A percentile compares a stretch with the other conserved stretches of the same genome.
phyloP scores from a whole-genome alignment of 2,329 filamentous ascomycete genomes.

The Colletotrichum lupini region DNA sequence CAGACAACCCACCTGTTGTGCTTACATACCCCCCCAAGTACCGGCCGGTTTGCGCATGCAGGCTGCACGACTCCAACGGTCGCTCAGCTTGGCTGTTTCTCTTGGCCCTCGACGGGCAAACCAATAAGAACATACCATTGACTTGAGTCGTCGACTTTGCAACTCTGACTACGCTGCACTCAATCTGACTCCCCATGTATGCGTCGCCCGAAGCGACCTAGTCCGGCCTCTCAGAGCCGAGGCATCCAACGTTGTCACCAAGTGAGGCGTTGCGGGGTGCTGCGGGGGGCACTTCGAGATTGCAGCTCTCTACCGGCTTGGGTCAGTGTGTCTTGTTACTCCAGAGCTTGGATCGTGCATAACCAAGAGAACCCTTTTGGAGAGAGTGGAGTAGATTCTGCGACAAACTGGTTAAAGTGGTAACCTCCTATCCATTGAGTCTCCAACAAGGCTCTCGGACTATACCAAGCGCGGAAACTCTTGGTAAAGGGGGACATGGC shows the following conservation, averaged over 20 bases:
- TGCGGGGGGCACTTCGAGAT: not conserved
- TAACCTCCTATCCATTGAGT: not conserved
- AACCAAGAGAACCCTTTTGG: not conserved
- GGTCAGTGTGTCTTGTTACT: not conserved
- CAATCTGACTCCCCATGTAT: not conserved
- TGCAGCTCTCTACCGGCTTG: slow-evolving; percentile 23
- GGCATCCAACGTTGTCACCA: slow-evolving; percentile 16
- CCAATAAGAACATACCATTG: not conserved
- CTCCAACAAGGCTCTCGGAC: not conserved
- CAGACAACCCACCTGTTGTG: slow-evolving; percentile 11
- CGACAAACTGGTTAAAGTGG: not conserved
- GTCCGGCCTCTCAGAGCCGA: slow-evolving; percentile 7
- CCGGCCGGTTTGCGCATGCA: not conserved
- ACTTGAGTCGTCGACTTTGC: not conserved
- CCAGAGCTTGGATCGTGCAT: not conserved
- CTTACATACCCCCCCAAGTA: not conserved
- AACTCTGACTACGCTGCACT: not conserved
- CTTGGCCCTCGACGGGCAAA: not conserved
- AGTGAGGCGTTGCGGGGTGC: slow-evolving; percentile 15
- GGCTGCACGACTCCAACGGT: not conserved
- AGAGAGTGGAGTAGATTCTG: not conserved
- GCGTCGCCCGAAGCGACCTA: slow-evolving; percentile 7
- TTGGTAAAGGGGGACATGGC: not conserved
- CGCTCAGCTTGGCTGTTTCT: not conserved
- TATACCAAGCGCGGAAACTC: not conserved